A percentile compares a stretch with the other conserved stretches of the same genome.
phyloP scores from a whole-genome alignment of 179 eudicot genomes.

The Sideroxylon spinosum region DNA sequence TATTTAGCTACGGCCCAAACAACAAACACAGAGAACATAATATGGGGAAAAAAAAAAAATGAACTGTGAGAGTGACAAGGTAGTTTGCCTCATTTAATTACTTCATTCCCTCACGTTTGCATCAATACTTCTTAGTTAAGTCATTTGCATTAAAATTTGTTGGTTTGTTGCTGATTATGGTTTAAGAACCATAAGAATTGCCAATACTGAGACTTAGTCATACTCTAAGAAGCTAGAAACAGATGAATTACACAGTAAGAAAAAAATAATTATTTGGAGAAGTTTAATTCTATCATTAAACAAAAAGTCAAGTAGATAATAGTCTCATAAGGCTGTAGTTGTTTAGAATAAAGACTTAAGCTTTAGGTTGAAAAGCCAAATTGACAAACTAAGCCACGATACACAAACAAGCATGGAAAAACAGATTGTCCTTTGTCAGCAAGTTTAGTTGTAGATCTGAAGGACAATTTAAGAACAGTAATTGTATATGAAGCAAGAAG shows the following conservation, averaged over 20 bases:
- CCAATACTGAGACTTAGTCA: neutral
- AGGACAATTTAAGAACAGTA: conserved; percentile 27
- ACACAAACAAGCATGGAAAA: neutral
- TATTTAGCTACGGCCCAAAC: too few species aligned
- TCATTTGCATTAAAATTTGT: too few species aligned
- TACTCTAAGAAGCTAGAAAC: neutral
- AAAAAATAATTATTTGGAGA: neutral
- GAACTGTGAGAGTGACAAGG: too few species aligned
- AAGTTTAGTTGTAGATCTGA: conserved; percentile 34
- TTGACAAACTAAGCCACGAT: too few species aligned
- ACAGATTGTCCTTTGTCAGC: neutral
- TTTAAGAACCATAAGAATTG: neutral
- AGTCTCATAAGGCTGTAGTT: neutral
- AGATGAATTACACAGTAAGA: neutral
- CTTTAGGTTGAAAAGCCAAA: neutral
- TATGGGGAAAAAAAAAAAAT: too few species aligned
- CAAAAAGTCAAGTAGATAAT: neutral
- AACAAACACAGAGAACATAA: too few species aligned
- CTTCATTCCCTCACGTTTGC: too few species aligned
- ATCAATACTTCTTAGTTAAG: too few species aligned
- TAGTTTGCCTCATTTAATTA: too few species aligned
- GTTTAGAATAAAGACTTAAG: neutral
- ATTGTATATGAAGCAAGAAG: neutral
- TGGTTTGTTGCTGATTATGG: too few species aligned
- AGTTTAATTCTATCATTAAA: neutral